These are phyloP conservation scores for Talaromyces atroroseus DNA, from an alignment of 2,329 filamentous ascomycete genomes.

Conservation along the genomic window DNA sequence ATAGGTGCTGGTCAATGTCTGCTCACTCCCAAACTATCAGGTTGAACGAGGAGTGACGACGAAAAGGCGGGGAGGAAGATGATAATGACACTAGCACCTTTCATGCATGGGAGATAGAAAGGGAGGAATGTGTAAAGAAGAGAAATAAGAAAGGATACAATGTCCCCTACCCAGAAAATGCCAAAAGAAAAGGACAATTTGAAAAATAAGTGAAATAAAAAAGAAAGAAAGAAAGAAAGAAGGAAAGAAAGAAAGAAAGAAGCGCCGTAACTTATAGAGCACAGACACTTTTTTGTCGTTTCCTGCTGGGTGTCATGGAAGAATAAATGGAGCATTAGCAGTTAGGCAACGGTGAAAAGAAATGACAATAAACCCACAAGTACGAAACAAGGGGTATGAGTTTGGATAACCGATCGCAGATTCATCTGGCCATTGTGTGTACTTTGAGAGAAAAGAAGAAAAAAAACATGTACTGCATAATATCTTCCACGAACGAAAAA, in stretches of 20 bases:
- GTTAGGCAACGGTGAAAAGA: neutral
- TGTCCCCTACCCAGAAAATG: constrained; percentile 11
- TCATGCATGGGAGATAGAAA: constrained; percentile 4
- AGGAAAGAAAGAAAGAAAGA: neutral
- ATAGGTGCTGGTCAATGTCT: neutral
- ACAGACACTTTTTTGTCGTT: neutral
- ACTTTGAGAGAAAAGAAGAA: neutral
- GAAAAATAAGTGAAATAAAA: neutral
- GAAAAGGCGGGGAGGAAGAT: neutral
- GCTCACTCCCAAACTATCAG: neutral
- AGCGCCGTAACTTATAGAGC: neutral
- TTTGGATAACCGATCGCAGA: neutral
- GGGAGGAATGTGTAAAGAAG: neutral
- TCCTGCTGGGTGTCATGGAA: neutral
- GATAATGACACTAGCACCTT: neutral
- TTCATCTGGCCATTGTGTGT: constrained; percentile 2
- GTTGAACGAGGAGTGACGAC: neutral
- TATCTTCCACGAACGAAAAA: constrained; percentile 11
- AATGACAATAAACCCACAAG: neutral
- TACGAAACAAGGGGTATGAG: neutral
- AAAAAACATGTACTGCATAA: constrained; percentile 8
- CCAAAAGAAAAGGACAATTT: constrained; percentile 4
- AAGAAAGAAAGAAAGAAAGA: neutral
- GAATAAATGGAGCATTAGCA: neutral
- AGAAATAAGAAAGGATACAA: constrained; percentile 9